phyloP scores from a whole-genome alignment of 805 yeast species.

The Candida coquimbonensis region DNA sequence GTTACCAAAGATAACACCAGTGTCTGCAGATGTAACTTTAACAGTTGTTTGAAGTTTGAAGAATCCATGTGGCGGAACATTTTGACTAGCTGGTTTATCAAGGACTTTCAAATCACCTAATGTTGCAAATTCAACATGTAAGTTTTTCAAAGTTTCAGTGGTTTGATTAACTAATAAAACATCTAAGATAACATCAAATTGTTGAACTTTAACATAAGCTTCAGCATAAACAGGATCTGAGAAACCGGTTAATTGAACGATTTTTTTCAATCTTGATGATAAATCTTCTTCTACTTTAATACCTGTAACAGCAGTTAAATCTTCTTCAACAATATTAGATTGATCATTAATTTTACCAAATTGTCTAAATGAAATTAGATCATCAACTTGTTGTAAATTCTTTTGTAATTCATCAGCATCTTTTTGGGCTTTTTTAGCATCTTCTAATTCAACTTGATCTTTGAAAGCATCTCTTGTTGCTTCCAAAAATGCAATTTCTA shows the following conservation, averaged over 20 bases:
- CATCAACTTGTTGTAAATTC: slow-evolving; percentile 73
- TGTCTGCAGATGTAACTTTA: slow-evolving; percentile 94
- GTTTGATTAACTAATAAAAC: slow-evolving; percentile 94
- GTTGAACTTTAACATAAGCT: slow-evolving; percentile 93
- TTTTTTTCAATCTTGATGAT: slow-evolving; percentile 76
- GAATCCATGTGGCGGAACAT: slow-evolving; percentile 97
- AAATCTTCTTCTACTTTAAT: slow-evolving; percentile 48
- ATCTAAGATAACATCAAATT: slow-evolving; percentile 91
- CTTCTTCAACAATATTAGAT: slow-evolving; percentile 46
- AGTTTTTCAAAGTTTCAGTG: slow-evolving; percentile 77
- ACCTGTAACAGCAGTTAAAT: slow-evolving; percentile 49
- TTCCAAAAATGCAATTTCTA: slow-evolving; percentile 70
- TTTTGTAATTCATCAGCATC: slow-evolving; percentile 52
- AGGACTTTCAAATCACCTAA: slow-evolving; percentile 93
- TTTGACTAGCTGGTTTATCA: slow-evolving; percentile 83
- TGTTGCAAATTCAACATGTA: slow-evolving; percentile 92
- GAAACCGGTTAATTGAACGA: slow-evolving; percentile 94
- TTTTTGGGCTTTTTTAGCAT: slow-evolving; percentile 46
- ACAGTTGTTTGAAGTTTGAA: slow-evolving; percentile 82
- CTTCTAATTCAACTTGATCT: slow-evolving; percentile 56
- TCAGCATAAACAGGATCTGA: slow-evolving; percentile 98
- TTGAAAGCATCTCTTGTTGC: slow-evolving; percentile 84
- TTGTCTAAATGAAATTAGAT: slow-evolving; percentile 72
- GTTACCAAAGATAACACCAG: slow-evolving; percentile 97
- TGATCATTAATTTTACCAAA: slow-evolving; percentile 42